Base-by-base conservation (phyloP, 1,139 yeast species). In the Lodderomyces orthopsilosis region DNA sequence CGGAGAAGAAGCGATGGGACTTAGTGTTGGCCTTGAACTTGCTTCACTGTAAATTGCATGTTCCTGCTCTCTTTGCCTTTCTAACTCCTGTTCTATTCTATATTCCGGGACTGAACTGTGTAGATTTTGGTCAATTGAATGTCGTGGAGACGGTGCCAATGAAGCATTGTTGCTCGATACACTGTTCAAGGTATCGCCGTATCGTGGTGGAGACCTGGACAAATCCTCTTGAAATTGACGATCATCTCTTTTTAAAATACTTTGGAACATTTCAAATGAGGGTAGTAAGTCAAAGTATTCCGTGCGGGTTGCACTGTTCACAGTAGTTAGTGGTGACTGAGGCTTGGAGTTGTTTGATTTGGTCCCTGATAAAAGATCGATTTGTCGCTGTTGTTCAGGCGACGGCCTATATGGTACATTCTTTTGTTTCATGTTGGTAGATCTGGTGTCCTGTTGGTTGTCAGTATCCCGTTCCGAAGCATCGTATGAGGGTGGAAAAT, bases 251-350 rank as follows among this genome's bases (percentile, higher is more conserved):
- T 74, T 75, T 46, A 80, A 65, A 45, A 81, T 68, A 22, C 78
- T 70, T 51, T 76, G 81, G 51, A 76, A 79, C 83, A 81, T 78
- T 51, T 79, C 84, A 55, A 81, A 81, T 1, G 85, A 78, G 1
- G 86, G 86, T 37, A 81, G 58, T 2, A 81, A 72, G 53, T 81
- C 85, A 51, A 72, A 73, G 51, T 70, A 72, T 46, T 71, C 75
- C 0, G 76, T 71, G 35, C 67, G 72, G 2, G 71, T 56, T 32
- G 62, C 55, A 1, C 73, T 61, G 1, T 61, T 46, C 2, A 57
- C 50, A 4, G 68, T 49, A 1, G 63, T 51, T 30, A 65, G 48
- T 6, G 62, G 45, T 4, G 61, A 49, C 4, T 57, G 50, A 4
- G 57, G 45, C 22, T 13, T 22, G 4, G 37, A 35, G n/a, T 3